Evolutionary conservation across 257 asterid species (phyloP).

Genomic region (Solanum arcanum): DNA sequence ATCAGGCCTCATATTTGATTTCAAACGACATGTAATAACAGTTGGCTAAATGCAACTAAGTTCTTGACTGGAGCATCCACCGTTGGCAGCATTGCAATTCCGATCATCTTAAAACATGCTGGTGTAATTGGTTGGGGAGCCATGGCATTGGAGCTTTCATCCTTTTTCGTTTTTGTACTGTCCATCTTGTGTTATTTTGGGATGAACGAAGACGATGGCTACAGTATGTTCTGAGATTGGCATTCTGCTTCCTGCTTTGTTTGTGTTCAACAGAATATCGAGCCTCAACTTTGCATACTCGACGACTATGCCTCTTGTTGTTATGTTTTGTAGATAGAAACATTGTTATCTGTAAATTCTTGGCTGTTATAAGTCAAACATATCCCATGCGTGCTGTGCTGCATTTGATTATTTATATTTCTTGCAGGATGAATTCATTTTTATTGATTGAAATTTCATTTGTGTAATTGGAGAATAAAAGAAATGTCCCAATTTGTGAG

Average conservation of each 20-base stretch:
- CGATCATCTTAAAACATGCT: slow-evolving; percentile 78
- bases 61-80: slow-evolving; percentile 82
- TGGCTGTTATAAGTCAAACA: background rate
- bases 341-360: background rate
- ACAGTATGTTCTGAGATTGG: slow-evolving; percentile 30
- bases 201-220: slow-evolving; percentile 44
- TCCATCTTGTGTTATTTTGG: slow-evolving; percentile 63
- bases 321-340: background rate
- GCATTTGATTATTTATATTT: background rate
- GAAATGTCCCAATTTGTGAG: background rate
- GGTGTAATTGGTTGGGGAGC: slow-evolving; percentile 96
- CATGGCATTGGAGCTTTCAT: slow-evolving; percentile 81
- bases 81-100: slow-evolving; percentile 87
- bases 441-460: background rate
- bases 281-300: background rate
- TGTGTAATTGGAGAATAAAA: background rate
- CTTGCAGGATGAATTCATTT: background rate
- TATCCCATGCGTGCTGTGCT: background rate
- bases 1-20: slow-evolving; percentile 5
- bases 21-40: slow-evolving; percentile 12
- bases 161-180: slow-evolving; percentile 43
- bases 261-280: background rate
- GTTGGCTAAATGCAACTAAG: slow-evolving; percentile 80
- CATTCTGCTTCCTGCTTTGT: background rate
- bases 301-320: background rate